Percentiles rank a stretch among this genome's conserved stretches.
These are phyloP conservation scores for Metarhizium brunneum DNA, from an alignment of 2,329 filamentous ascomycete genomes.

Conservation along the genomic window DNA sequence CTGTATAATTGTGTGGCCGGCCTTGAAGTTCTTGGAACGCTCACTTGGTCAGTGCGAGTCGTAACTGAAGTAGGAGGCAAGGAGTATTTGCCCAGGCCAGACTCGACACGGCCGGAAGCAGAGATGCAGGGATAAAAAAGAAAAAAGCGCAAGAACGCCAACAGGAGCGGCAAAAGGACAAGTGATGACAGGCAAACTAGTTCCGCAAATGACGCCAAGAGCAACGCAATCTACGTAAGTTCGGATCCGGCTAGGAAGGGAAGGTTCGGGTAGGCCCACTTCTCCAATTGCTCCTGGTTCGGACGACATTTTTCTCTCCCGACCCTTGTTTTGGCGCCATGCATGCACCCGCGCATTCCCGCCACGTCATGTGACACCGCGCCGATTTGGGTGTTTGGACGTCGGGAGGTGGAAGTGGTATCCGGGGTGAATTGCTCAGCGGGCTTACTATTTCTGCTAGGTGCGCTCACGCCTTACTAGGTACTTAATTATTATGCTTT, in stretches of 20 bases:
- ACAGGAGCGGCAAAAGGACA: neutral
- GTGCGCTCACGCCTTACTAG: no score
- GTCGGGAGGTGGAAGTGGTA: no score
- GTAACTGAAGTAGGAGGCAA: no score
- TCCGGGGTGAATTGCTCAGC: no score
- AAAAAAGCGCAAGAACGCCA: neutral
- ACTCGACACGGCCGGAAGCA: no score
- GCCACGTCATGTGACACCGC: slow-evolving; percentile 8
- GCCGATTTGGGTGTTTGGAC: neutral
- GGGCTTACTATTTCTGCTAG: no score
- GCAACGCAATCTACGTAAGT: neutral
- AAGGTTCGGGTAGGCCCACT: slow-evolving; percentile 1
- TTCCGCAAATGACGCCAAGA: neutral
- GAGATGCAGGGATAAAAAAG: neutral
- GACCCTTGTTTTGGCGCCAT: slow-evolving; percentile 4
- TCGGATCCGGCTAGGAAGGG: neutral
- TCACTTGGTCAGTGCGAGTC: no score
- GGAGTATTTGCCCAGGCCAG: no score
- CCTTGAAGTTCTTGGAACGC: no score
- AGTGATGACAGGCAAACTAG: neutral
- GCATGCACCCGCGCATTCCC: slow-evolving; percentile 7
- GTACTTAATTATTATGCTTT: no score
- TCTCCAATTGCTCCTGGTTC: neutral
- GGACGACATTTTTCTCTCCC: neutral
- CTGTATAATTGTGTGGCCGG: no score